Conservation (phyloP, 345 rosid genomes). For the Citrus cavaleriei region DNA sequence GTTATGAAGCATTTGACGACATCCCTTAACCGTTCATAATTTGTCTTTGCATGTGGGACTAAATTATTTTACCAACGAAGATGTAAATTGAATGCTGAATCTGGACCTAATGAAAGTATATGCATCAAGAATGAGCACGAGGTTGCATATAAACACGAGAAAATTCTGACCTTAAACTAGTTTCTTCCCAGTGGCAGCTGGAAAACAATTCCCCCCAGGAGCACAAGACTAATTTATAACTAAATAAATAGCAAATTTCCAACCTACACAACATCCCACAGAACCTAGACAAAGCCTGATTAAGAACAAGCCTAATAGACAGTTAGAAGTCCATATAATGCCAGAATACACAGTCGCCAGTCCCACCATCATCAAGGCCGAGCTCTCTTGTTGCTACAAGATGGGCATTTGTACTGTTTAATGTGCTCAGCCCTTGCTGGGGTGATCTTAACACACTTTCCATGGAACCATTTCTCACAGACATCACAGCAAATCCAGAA, state of each 20-base stretch:
- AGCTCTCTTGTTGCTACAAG: constrained; percentile 90
- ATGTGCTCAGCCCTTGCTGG: constrained; percentile 93
- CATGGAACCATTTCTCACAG: constrained; percentile 74
- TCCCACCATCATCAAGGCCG: constrained; percentile 36
- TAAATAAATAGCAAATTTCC: constrained; percentile 23
- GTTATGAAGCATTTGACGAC: too few relatives aligned
- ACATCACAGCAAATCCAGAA: constrained; percentile 71
- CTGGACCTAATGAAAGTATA: background rate
- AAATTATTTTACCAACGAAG: too few relatives aligned
- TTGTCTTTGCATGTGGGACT: too few relatives aligned
- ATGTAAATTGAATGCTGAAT: background rate
- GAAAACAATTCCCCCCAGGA: constrained; percentile 19
- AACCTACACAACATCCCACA: constrained; percentile 26
- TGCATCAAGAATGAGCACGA: background rate
- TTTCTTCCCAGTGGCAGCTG: constrained; percentile 11
- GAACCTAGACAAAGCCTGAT: constrained; percentile 28
- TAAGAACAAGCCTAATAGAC: constrained; percentile 38
- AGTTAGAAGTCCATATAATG: constrained; percentile 44
- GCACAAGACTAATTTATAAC: constrained; percentile 16
- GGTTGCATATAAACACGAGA: constrained; percentile 13
- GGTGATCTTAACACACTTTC: constrained; percentile 86
- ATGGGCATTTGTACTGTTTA: constrained; percentile 90
- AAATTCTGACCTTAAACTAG: constrained; percentile 7
- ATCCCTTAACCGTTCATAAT: too few relatives aligned
- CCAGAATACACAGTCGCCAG: constrained; percentile 27